phyloP scores from a whole-genome alignment of 2,329 filamentous ascomycete genomes.

The Stemphylium beticola region DNA sequence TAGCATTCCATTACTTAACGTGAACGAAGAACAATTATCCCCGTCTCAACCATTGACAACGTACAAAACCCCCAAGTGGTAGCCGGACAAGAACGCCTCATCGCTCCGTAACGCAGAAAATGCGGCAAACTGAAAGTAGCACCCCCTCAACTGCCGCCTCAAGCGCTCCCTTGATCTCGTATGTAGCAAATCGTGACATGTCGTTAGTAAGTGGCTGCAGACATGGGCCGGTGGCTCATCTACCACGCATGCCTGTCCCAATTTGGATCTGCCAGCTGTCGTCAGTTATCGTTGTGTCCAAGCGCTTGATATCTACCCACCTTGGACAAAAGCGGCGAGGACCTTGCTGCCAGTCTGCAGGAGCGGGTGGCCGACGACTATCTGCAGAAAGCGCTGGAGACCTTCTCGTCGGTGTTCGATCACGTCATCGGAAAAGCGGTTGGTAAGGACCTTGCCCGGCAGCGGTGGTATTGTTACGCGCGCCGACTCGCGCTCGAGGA shows the following conservation, averaged over 20 bases:
- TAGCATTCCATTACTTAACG: not conserved
- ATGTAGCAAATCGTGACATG: not conserved
- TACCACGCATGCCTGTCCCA: conserved; percentile 71
- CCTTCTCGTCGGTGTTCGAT: conserved; percentile 93
- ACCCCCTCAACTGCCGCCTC: not conserved
- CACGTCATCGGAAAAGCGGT: conserved; percentile 96
- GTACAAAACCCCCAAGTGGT: conserved; percentile 2
- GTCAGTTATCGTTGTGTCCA: conserved; percentile 17
- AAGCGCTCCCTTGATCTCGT: not conserved
- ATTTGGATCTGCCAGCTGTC: conserved; percentile 68
- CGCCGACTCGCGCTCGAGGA: conserved; percentile 92
- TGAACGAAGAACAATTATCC: conserved; percentile 7
- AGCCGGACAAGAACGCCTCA: conserved; percentile 24
- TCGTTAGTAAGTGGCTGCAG: not conserved
- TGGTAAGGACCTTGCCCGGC: conserved; percentile 97
- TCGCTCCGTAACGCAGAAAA: conserved; percentile 33
- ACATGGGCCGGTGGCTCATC: conserved; percentile 4
- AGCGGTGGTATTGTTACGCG: conserved; percentile 94
- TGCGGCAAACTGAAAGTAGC: conserved; percentile 7
- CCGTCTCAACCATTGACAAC: conserved; percentile 1
- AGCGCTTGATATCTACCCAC: conserved; percentile 55
- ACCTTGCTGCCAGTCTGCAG: conserved; percentile 98
- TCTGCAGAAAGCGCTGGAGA: conserved; percentile 93
- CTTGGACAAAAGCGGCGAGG: conserved; percentile 93
- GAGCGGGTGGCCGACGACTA: conserved; percentile 94